Percentiles rank a stretch among this genome's conserved stretches.
These are phyloP conservation scores for Capsella rubella DNA, from an alignment of 441 rosid species.

Conservation along the genomic window DNA sequence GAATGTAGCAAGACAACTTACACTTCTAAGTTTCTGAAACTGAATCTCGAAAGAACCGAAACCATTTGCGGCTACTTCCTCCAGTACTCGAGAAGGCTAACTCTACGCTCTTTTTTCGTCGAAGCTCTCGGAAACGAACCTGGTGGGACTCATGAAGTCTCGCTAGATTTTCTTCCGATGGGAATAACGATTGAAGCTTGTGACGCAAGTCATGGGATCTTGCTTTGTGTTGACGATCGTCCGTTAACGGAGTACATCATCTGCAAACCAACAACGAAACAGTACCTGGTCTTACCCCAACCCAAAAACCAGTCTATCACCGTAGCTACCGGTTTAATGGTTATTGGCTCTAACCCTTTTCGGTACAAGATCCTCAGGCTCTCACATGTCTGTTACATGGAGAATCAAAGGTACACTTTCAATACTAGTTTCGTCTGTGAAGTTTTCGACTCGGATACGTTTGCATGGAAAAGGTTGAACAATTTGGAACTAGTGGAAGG, in stretches of 20 bases:
- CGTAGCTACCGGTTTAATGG: not conserved
- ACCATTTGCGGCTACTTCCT: slow-evolving; percentile 11
- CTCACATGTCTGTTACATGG: not conserved
- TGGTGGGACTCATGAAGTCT: not conserved
- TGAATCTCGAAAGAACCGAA: not conserved
- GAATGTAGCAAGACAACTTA: not conserved
- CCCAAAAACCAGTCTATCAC: slow-evolving; percentile 10
- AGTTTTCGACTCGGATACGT: slow-evolving; percentile 7
- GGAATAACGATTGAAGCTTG: no score
- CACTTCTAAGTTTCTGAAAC: not conserved
- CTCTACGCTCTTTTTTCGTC: not conserved
- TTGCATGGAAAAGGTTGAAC: slow-evolving; percentile 7
- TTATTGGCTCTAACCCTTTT: slow-evolving; percentile 1
- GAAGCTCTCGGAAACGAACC: not conserved
- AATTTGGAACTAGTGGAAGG: not conserved
- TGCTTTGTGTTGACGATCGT: slow-evolving; percentile 11
- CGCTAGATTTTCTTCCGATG: not conserved
- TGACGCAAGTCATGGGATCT: not conserved
- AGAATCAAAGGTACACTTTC: not conserved
- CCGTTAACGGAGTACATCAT: not conserved
- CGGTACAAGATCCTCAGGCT: slow-evolving; percentile 23
- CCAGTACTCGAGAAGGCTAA: not conserved
- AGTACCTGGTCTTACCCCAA: slow-evolving; percentile 10
- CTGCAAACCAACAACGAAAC: slow-evolving; percentile 28
- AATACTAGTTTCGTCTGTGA: not conserved